Base-by-base conservation (phyloP, 306 rosid genomes). In the Cicer judaicum region DNA sequence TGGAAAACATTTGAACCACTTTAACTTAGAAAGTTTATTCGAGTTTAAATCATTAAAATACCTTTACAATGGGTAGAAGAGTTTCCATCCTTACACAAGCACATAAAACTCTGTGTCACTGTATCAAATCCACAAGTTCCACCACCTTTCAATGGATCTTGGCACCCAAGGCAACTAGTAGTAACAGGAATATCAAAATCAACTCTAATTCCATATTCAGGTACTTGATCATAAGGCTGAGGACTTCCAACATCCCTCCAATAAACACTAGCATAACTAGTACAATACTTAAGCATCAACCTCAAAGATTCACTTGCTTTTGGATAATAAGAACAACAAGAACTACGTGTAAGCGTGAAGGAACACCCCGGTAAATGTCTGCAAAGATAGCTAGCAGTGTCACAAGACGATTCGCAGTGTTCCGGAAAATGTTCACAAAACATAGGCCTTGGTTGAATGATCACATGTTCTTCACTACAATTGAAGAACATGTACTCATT, bases 401-500 rank as follows among this genome's bases (percentile, higher is more conserved):
- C 97, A 62, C 99, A 94, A 0, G 99, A 90, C 0, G 95, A 92
- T 79, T 94, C 99, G 34, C 99, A 94, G 8, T 80, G 84, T 7
- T 87, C 87, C 0, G 99, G 97, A 8, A 80, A 88, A 13, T 85
- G 96, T 42, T 92, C 96, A 54, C 98, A 94, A 73, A 94, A 94
- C 39, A 82, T 47, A 7, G 96, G 98, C 81, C 84, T 91, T 0
- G 98, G 97, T 34, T 87, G 91, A 72, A 91, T 83, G 61, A 91
- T 85, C 10, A 94, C 96, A 14, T 79, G 18, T 5, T 86, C 80
- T 42, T 87, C 86, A 54, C 96, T 91, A 68, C 98, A 94, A 61
- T 94, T 94, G 73, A 94, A 91, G 90, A 94, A 94, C 21, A 94
- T 87, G 80, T 91, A 94, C 57, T 94, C 93, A 64, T 94, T 94